Percentiles rank a stretch among this genome's conserved stretches.
These are phyloP conservation scores for Glycine soja DNA, from an alignment of 306 rosid genomes.

Conservation along the genomic window DNA sequence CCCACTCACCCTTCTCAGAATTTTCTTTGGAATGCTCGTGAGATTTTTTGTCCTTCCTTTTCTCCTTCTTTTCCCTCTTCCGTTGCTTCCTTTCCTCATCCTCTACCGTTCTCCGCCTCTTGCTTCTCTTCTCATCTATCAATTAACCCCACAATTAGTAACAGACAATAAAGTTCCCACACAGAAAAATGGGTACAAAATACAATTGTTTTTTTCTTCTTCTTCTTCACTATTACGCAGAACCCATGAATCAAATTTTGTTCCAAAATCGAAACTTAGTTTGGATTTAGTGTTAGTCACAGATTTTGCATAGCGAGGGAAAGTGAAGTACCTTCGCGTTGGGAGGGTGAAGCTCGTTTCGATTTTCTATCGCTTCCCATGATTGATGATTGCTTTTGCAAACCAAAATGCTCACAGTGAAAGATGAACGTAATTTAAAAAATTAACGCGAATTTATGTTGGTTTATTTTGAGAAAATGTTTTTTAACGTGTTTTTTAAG, in stretches of 20 bases:
- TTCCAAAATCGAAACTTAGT: background rate
- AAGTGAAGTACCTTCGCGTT: constrained; percentile 63
- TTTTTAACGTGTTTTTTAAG: too few relatives aligned
- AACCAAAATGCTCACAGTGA: background rate
- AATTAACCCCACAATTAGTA: constrained; percentile 35
- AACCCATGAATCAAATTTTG: background rate
- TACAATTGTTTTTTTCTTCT: background rate
- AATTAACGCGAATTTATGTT: too few relatives aligned
- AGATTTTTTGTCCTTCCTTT: constrained; percentile 68
- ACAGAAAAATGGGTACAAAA: background rate
- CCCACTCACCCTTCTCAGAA: constrained; percentile 47
- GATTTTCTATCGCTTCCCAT: constrained; percentile 94
- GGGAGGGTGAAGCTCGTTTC: constrained; percentile 65
- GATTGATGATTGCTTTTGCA: constrained; percentile 34
- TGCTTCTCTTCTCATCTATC: constrained; percentile 70
- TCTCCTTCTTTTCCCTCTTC: constrained; percentile 71
- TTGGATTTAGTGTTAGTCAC: background rate
- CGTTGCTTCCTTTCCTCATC: constrained; percentile 66
- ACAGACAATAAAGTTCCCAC: too few relatives aligned
- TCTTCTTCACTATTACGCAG: constrained; percentile 7
- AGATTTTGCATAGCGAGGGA: background rate
- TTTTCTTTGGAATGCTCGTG: constrained; percentile 65
- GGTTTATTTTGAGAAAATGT: too few relatives aligned
- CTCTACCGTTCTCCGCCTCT: constrained; percentile 73
- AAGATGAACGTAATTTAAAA: too few relatives aligned